A percentile compares a stretch with the other conserved stretches of the same genome.
These are phyloP conservation scores for Hepatocystis sp. DNA, from an alignment of 169 alveolate genomes.

Conservation along the genomic window DNA sequence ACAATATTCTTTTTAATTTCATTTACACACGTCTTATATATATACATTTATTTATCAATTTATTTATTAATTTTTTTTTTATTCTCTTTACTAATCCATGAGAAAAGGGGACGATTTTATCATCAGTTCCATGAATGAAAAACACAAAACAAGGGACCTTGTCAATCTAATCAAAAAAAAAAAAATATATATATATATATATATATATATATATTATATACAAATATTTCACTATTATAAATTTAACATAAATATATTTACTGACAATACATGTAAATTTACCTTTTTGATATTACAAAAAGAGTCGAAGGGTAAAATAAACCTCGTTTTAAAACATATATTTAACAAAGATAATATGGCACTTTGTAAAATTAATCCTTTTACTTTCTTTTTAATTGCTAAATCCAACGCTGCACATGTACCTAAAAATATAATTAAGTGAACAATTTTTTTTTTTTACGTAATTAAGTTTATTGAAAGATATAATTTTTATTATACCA, in stretches of 20 bases:
- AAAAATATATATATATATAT: conserved; percentile 8
- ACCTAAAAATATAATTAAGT: conserved; percentile 27
- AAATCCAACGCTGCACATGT: conserved; percentile 72
- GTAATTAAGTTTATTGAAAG: conserved; percentile 5
- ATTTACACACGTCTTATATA: neutral
- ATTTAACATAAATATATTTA: no score
- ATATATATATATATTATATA: neutral
- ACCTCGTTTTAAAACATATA: conserved; percentile 72
- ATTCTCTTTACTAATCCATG: conserved; percentile 60
- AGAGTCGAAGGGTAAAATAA: conserved; percentile 62
- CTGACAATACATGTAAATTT: no score
- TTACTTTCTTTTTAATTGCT: conserved; percentile 46
- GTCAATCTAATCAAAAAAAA: conserved; percentile 17
- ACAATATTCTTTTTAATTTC: neutral
- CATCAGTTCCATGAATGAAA: conserved; percentile 71
- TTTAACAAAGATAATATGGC: conserved; percentile 64
- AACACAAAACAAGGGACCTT: conserved; percentile 58
- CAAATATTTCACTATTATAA: no score
- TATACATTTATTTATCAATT: neutral
- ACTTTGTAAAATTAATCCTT: conserved; percentile 65
- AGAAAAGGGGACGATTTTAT: conserved; percentile 74
- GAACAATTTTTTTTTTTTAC: conserved; percentile 8
- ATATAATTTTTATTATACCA: neutral
- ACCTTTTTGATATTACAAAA: conserved; percentile 69
- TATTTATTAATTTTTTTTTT: neutral